Percentiles rank a stretch among this genome's conserved stretches.
These are phyloP conservation scores for Sindora glabra DNA, from an alignment of 306 rosid species.

Conservation along the genomic window DNA sequence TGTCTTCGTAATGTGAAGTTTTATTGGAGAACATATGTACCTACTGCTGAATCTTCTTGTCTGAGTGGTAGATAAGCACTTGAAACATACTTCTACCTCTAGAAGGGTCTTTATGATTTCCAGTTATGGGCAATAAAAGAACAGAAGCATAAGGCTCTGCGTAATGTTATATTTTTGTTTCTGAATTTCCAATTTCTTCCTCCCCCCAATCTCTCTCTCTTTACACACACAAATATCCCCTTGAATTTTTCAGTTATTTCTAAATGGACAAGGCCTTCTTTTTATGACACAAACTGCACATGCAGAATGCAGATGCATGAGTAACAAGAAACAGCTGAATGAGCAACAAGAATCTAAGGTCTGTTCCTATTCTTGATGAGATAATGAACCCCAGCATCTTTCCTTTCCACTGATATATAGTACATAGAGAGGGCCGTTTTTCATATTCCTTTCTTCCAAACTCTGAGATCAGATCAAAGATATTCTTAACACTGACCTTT, in stretches of 20 bases:
- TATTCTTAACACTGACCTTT: neutral
- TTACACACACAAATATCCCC: no score
- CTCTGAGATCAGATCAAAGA: no score
- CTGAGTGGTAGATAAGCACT: conserved; percentile 2
- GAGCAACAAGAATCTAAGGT: neutral
- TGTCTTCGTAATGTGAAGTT: neutral
- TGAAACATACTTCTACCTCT: no score
- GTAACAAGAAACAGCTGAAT: no score
- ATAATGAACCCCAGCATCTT: neutral
- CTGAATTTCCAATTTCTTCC: neutral
- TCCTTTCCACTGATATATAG: neutral
- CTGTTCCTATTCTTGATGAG: neutral
- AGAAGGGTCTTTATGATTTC: neutral
- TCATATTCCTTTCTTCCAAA: neutral
- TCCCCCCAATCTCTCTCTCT: no score
- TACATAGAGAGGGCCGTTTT: no score
- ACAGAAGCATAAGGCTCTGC: neutral
- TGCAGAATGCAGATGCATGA: no score
- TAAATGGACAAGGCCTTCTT: no score
- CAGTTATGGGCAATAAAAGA: conserved; percentile 19
- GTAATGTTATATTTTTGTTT: conserved; percentile 5
- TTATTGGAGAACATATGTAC: neutral
- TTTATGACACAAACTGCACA: no score
- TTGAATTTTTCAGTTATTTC: no score
- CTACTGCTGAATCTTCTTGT: conserved; percentile 4